Evolutionary conservation across 202 grass and related monocot species (phyloP), one percentile per base, ranked within the genome.

Genomic region (Cymbopogon flexuosus): DNA sequence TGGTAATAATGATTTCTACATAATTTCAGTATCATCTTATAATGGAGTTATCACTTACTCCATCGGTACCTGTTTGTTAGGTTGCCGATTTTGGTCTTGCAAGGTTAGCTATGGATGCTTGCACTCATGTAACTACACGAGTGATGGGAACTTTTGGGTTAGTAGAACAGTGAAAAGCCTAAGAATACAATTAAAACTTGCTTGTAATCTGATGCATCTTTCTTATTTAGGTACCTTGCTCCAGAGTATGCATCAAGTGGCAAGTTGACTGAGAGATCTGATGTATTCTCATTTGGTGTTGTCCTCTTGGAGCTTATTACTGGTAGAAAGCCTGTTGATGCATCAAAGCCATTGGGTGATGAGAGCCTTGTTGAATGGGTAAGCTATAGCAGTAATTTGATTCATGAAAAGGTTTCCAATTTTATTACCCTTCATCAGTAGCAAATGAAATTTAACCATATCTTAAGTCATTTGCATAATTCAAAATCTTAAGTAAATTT

Each of bases 81-180:
- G 92, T 99, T 70, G 93, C 96, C 41, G 92, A 99, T 95, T 99
- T 99, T 73, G 96, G 96, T 16, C 84, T 99, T 21, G 96, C 96
- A 77, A 99, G 88, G 81, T 84, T 99, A 87, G 96, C 96, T 74
- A 24, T 99, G 84, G 96, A 95, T 80, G 78, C 90, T 27, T 80
- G 65, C 35, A 93, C 96, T 0, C 96, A 99, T 83, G 96, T 99
- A 75, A 93, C 96, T 43, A 99, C 92, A 79, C 82, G 96, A 47
- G 96, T 99, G 67, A 95, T 99, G 88, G 96, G 96, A 77, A 99
- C 96, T 72, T 99, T 99, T 67, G 96, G 96, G 96, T 99, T 87
- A 67, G 87, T 93, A 49, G 41, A 61, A 10, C n/a, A 61, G 35
- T 6, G 43, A 30, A 15, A 56, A 7, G 31, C 72, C 8, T 3